Percentiles rank a stretch among this genome's conserved stretches.
phyloP scores from a whole-genome alignment of 139 green algal genomes.

The Chloropicon primus region DNA sequence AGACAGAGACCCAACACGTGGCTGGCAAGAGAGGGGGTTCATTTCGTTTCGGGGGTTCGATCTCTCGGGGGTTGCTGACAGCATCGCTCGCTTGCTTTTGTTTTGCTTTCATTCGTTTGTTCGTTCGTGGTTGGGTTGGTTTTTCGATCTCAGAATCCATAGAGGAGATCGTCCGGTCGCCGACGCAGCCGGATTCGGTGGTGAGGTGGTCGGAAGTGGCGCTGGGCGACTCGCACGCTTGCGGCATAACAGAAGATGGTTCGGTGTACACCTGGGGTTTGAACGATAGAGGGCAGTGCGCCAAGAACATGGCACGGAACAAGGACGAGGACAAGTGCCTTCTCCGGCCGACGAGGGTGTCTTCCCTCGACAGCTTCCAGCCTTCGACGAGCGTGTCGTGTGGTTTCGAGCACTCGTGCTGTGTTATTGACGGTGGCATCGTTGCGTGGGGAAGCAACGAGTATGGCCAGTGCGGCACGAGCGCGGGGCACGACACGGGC shows the following conservation, averaged over 20 bases:
- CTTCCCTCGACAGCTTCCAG: neutral
- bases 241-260: conserved; percentile 20
- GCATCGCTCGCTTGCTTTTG: too few species aligned
- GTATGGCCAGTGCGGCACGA: conserved; percentile 63
- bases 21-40: too few species aligned
- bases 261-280: conserved; percentile 65
- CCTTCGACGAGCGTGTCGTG: conserved; percentile 25
- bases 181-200: neutral
- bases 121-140: too few species aligned
- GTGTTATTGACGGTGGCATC: conserved; percentile 53
- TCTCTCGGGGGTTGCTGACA: too few species aligned
- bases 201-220: conserved; percentile 3
- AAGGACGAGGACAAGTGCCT: neutral
- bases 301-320: neutral
- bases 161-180: neutral
- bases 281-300: neutral
- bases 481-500: conserved; percentile 15
- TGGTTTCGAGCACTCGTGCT: conserved; percentile 60
- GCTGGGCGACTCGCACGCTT: neutral
- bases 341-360: neutral
- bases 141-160: neutral
- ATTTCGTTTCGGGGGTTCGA: too few species aligned
- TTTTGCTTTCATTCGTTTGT: too few species aligned
- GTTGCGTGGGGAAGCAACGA: conserved; percentile 67
- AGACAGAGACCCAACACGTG: too few species aligned